Evolutionary conservation across 768 basidiomycete species (phyloP), one percentile per base, ranked within the genome.

Genomic region (Vishniacozyma victoriae): DNA sequence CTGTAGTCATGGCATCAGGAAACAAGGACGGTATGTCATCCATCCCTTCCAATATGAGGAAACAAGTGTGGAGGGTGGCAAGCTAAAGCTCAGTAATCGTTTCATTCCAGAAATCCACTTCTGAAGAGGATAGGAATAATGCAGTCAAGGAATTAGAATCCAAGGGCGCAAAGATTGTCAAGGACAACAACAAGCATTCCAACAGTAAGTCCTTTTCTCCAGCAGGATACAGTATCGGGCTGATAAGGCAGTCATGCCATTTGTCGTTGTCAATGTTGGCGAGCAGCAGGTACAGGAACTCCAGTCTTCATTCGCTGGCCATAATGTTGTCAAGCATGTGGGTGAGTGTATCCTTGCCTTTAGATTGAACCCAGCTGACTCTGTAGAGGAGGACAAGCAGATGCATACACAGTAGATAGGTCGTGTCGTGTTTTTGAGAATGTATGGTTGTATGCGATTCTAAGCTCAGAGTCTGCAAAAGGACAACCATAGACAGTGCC

Each of bases 281-380:
- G 46, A 53, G 31, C 35, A 53, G 9, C 57, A 62, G 46, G 62
- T 52, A 26, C 48, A 52, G 13, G 26, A 57, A 16, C 49, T 66
- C 23, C 50, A 55, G 23, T 33, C 49, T 9, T 52, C 58, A n/a
- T 50, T 52, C 23, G 26, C 82, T 76, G 5, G 67, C 57, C 4
- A 86, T 86, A 18, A 76, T 78, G 35, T 88, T 82, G 60, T 89
- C 82, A 35, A 90, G 75, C 44, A 81, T 78, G 61, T 88, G 77
- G 38, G 75, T 81, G 67, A 87, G 87, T 18, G 81, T 74, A n/a
- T 78, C 67, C 2, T 82, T 82, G 48, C 85, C 84, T 0, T 81
- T 76, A 18, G 5, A 14, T 14, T 35, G 29, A n/a, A 33, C 9
- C 29, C 9, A 33, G n/a, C 29, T 33, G 29, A 33, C 29, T 33